phyloP scores from a whole-genome alignment of 768 basidiomycete genomes.

The Chalciporus piperatus region DNA sequence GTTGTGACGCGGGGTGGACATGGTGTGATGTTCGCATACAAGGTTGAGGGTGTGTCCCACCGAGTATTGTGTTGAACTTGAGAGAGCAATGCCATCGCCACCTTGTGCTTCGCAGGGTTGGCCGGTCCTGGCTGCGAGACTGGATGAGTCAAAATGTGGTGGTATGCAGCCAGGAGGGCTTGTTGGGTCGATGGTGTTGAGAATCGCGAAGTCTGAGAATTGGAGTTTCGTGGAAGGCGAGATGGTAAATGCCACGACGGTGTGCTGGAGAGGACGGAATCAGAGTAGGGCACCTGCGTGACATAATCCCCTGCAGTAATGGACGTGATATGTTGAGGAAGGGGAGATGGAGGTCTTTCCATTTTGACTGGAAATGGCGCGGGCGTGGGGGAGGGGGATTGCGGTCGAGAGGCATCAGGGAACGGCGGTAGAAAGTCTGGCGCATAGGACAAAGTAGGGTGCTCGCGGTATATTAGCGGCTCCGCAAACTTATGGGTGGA shows the following conservation, averaged over 20 bases:
- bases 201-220: conserved; percentile 27
- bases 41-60: conserved; percentile 67
- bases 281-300: conserved; percentile 68
- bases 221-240: conserved; percentile 22
- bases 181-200: conserved; percentile 59
- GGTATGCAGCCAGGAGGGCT: conserved; percentile 66
- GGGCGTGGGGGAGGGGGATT: conserved; percentile 38
- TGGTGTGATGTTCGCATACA: conserved; percentile 58
- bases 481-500: conserved; percentile 24
- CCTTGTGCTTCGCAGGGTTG: conserved; percentile 66
- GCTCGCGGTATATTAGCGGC: conserved; percentile 29
- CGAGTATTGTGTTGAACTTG: conserved; percentile 56
- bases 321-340: conserved; percentile 40
- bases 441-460: conserved; percentile 31
- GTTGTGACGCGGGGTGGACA: conserved; percentile 59
- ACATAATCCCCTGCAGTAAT: conserved; percentile 62
- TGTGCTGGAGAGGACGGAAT: conserved; percentile 63
- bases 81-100: conserved; percentile 67
- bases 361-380: conserved; percentile 29
- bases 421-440: conserved; percentile 36
- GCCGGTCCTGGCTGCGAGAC: conserved; percentile 47
- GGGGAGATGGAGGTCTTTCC: conserved; percentile 39
- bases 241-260: conserved; percentile 72
- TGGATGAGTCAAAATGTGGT: conserved; percentile 74
- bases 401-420: conserved; percentile 27